Evolutionary conservation across 2,329 filamentous ascomycete species (phyloP), one percentile per base, ranked within the genome.

Genomic region (Moelleriella libera): DNA sequence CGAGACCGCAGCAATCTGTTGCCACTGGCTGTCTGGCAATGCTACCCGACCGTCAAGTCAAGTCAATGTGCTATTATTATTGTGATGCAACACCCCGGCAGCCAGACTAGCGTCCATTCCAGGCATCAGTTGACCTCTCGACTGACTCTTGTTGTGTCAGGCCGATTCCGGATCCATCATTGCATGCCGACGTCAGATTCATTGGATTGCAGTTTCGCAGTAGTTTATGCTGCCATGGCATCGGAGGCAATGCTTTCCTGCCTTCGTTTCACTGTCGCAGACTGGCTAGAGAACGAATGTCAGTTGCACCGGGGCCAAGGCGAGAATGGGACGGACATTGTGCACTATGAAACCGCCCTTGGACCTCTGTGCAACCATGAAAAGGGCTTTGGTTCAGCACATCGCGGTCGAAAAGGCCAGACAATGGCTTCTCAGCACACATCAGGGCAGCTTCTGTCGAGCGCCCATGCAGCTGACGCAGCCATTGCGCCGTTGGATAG

Each of bases 41-140:
- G 21, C 21, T 21, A 21, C 21, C 21, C 21, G 21, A 21, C 21
- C 21, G 21, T 21, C 21, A 21, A 21, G 14, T 43, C 14, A 43
- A 43, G 29, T 30, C 12, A n/a, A 34, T 37, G 43, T 14, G 44
- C 32, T 40, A 37, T 37, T 46, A 46, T 46, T 41, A 32, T 41
- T 41, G 45, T 46, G 45, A 40, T 21, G 45, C 44, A 46, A 46
- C 28, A 30, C 12, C 44, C 44, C 30, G 31, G 30, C 30, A 34
- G 43, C 8, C 10, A 46, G 39, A 11, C 41, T 46, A 30, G 40
- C 45, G 10, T 39, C 14, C 46, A 47, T 47, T 47, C 46, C 46
- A 47, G 46, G 30, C 41, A 43, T 46, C 45, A 41, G 32, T 41
- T 45, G 44, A 45, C 44, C 32, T 21, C 32, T 37, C 32, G 32